phyloP scores from a whole-genome alignment of 306 rosid genomes.

The Cucumis melo region DNA sequence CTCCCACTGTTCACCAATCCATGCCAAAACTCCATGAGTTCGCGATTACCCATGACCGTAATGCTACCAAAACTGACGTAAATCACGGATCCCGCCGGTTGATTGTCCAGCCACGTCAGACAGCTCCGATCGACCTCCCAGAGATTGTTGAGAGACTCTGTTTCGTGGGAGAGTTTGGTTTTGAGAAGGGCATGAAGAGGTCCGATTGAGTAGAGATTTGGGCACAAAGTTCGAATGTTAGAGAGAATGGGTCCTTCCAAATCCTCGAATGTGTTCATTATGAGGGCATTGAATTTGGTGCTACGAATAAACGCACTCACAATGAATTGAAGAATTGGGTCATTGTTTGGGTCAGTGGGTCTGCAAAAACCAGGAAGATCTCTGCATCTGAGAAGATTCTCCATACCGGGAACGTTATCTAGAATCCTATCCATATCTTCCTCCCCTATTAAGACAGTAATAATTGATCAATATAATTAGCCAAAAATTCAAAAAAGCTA shows the following conservation, averaged over 20 bases:
- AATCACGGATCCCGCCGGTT: constrained; percentile 3
- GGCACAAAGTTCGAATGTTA: background rate
- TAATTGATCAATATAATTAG: too few species aligned
- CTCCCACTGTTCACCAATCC: constrained; percentile 4
- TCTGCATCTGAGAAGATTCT: constrained; percentile 1
- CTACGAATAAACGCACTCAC: background rate
- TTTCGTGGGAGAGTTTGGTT: background rate
- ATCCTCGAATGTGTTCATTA: constrained; percentile 7
- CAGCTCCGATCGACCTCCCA: background rate
- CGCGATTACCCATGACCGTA: background rate
- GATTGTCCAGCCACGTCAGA: constrained; percentile 1
- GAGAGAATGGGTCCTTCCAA: constrained; percentile 1
- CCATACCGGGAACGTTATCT: background rate
- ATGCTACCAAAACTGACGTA: constrained; percentile 14
- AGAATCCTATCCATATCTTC: constrained; percentile 1
- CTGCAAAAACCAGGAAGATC: constrained; percentile 4
- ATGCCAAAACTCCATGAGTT: constrained; percentile 16
- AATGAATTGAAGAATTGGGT: background rate
- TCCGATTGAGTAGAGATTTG: constrained; percentile 7
- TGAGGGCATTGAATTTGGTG: background rate
- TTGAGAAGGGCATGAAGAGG: constrained; percentile 9
- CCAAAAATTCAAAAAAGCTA: too few species aligned
- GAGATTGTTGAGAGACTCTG: background rate
- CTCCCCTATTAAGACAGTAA: background rate
- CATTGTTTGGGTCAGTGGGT: background rate